Conservation (phyloP, 176 grass and related monocot species). For the Hyparrhenia diplandra region DNA sequence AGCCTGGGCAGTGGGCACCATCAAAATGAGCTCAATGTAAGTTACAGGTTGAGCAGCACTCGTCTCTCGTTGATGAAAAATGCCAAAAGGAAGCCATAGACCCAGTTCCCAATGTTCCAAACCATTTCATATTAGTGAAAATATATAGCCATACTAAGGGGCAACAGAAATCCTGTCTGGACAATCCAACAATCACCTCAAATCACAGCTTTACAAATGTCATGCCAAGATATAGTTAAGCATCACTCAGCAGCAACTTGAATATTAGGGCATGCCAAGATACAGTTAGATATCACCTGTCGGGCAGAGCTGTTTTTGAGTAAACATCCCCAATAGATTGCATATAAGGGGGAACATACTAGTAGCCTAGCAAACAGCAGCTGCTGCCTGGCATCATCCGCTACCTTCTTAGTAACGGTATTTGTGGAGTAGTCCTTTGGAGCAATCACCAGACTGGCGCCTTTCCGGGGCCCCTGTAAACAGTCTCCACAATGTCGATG, state of each 20-base stretch:
- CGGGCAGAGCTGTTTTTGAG: background rate
- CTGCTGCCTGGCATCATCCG: background rate
- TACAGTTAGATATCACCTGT: background rate
- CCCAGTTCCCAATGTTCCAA: background rate
- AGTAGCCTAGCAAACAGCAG: background rate
- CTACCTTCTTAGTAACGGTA: slow-evolving; percentile 64
- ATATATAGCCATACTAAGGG: background rate
- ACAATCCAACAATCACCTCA: background rate
- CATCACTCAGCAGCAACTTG: background rate
- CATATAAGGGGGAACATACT: background rate
- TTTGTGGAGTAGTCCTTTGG: slow-evolving; percentile 97
- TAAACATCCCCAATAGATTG: background rate
- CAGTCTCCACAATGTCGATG: slow-evolving; percentile 89
- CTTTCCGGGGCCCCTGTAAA: slow-evolving; percentile 86
- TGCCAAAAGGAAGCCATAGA: background rate
- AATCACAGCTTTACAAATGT: background rate
- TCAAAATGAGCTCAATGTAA: too few relatives aligned
- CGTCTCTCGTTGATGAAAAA: too few relatives aligned
- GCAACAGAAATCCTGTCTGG: background rate
- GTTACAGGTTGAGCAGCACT: too few relatives aligned
- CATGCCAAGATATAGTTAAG: background rate
- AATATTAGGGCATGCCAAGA: background rate
- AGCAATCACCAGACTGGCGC: slow-evolving; percentile 80
- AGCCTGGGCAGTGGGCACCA: too few relatives aligned
- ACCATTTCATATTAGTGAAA: background rate